These are phyloP conservation scores for Cyclotella sp. DNA, from an alignment of 108 stramenopile species.

Conservation along the genomic window DNA sequence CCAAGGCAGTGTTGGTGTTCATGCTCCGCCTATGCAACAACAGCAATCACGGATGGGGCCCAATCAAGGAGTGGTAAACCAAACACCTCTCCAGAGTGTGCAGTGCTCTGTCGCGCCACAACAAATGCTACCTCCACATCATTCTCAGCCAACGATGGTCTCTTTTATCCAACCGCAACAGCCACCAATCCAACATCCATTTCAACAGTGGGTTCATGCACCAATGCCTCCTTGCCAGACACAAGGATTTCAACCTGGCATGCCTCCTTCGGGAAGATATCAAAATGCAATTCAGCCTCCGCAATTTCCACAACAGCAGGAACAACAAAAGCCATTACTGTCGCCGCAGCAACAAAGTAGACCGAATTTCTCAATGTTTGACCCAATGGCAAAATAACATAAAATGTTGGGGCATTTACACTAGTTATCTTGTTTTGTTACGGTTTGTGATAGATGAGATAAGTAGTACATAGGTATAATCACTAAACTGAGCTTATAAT, in stretches of 20 bases:
- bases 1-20: not conserved
- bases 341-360: not conserved
- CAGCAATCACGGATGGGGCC: not conserved
- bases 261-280: constrained; percentile 1
- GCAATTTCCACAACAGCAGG: not conserved
- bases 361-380: constrained; percentile 24
- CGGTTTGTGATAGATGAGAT: too few relatives aligned
- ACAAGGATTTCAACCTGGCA: not conserved
- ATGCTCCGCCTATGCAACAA: not conserved
- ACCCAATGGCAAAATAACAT: constrained; percentile 14
- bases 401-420: not conserved
- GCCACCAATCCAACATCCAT: not conserved
- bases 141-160: not conserved
- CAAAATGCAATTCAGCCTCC: not conserved
- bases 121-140: not conserved
- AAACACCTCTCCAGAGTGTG: not conserved
- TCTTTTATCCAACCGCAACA: not conserved
- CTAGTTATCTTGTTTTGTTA: not conserved
- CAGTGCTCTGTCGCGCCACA: not conserved
- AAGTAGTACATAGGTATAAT: not conserved
- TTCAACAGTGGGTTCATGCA: constrained; percentile 11
- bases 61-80: constrained; percentile 5
- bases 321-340: not conserved
- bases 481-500: not conserved
- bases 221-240: not conserved